phyloP scores from a whole-genome alignment of 805 yeast genomes.

The Candida ulmi region DNA sequence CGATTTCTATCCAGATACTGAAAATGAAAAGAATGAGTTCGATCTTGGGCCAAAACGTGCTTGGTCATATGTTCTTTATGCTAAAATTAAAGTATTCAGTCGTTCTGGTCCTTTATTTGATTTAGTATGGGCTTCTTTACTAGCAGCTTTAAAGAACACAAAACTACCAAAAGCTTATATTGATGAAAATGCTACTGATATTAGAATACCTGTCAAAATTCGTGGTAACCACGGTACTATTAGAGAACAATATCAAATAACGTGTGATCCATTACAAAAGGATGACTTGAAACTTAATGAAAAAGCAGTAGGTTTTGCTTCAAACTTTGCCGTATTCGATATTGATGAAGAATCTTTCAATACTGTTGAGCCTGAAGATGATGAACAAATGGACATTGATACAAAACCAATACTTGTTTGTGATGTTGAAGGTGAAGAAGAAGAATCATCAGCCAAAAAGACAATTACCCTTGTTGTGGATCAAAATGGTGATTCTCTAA shows the following conservation, averaged over 20 bases:
- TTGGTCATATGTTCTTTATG: slow-evolving; percentile 58
- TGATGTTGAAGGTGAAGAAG: slow-evolving; percentile 83
- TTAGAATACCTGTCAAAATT: slow-evolving; percentile 46
- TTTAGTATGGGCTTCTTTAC: slow-evolving; percentile 61
- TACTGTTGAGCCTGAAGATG: slow-evolving; percentile 22
- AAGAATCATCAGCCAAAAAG: slow-evolving; percentile 55
- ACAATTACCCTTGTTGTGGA: slow-evolving; percentile 42
- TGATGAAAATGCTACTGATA: slow-evolving; percentile 53
- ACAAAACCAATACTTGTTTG: slow-evolving; percentile 44
- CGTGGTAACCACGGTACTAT: slow-evolving; percentile 43
- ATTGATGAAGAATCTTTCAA: slow-evolving; percentile 31
- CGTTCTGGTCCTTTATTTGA: slow-evolving; percentile 81
- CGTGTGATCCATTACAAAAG: slow-evolving; percentile 45
- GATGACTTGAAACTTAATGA: slow-evolving; percentile 34
- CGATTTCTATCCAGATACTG: slow-evolving; percentile 44
- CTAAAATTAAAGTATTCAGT: slow-evolving; percentile 71
- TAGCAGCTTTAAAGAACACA: slow-evolving; percentile 55
- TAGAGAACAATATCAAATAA: slow-evolving; percentile 44
- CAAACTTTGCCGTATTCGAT: slow-evolving; percentile 57
- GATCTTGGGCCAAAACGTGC: slow-evolving; percentile 35
- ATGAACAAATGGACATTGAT: slow-evolving; percentile 29
- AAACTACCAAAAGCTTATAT: slow-evolving; percentile 63
- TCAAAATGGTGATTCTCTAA: slow-evolving; percentile 26
- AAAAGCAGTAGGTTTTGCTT: slow-evolving; percentile 33
- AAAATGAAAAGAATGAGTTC: slow-evolving; percentile 29